Evolutionary conservation across 2,329 filamentous ascomycete genomes (phyloP).

Genomic region (Paraconiothyrium brasiliense): DNA sequence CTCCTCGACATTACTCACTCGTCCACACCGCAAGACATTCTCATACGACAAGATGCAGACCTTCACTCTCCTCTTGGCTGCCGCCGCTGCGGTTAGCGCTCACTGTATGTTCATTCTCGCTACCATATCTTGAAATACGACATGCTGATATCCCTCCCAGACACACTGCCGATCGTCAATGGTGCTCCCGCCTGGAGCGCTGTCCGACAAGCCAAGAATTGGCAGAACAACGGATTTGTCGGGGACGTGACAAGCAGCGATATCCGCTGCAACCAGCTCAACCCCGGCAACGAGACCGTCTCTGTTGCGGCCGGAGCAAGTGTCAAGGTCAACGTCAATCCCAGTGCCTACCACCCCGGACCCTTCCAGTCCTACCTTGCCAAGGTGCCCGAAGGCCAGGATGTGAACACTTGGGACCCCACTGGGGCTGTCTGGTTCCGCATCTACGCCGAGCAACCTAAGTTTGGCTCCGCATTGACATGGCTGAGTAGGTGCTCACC

Average conservation of each 20-base stretch:
- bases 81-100: slow-evolving; percentile 5
- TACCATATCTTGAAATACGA: neutral
- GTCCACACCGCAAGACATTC: neutral
- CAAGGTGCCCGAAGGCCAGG: slow-evolving; percentile 32
- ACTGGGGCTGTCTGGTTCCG: slow-evolving; percentile 36
- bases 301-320: slow-evolving; percentile 23
- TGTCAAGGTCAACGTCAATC: slow-evolving; percentile 29
- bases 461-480: slow-evolving; percentile 6
- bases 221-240: slow-evolving; percentile 33
- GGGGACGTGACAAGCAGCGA: slow-evolving; percentile 28
- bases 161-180: slow-evolving; percentile 10
- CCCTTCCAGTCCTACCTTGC: slow-evolving; percentile 37
- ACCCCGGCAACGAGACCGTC: slow-evolving; percentile 11
- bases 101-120: slow-evolving; percentile 3
- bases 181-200: slow-evolving; percentile 12
- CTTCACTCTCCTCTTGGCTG: slow-evolving; percentile 10
- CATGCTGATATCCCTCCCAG: neutral
- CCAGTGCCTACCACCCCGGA: slow-evolving; percentile 30
- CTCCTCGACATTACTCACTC: neutral
- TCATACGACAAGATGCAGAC: slow-evolving; percentile 3
- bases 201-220: slow-evolving; percentile 37
- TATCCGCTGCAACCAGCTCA: slow-evolving; percentile 31
- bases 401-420: slow-evolving; percentile 27
- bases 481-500: slow-evolving; percentile 5
- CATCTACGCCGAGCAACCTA: slow-evolving; percentile 25